phyloP scores from a whole-genome alignment of 352 stramenopile species.

The Phytophthora pistaciae region DNA sequence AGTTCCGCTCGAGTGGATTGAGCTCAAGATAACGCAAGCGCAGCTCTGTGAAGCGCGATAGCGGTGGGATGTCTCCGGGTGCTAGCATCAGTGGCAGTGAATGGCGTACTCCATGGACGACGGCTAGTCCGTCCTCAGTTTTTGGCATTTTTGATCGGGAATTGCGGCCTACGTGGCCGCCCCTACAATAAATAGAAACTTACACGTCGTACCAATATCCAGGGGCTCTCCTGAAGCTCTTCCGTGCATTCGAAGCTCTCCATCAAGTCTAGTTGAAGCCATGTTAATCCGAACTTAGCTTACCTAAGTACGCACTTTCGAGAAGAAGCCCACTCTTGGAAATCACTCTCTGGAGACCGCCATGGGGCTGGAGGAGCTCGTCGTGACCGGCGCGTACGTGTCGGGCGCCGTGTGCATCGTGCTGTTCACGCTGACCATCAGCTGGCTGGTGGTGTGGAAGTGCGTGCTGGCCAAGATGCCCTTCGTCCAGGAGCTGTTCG shows the following conservation, averaged over 20 bases:
- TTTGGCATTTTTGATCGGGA: constrained; percentile 22
- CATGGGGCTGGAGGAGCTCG: constrained; percentile 57
- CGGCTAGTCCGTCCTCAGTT: constrained; percentile 17
- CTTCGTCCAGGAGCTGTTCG: constrained; percentile 86
- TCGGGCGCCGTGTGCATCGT: constrained; percentile 82
- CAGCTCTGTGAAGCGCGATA: constrained; percentile 4
- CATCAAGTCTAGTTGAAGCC: neutral
- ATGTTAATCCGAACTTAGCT: constrained; percentile 25
- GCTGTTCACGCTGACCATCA: constrained; percentile 77
- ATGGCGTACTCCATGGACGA: constrained; percentile 18
- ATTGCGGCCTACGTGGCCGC: constrained; percentile 3
- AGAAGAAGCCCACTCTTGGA: constrained; percentile 7
- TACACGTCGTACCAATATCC: constrained; percentile 25
- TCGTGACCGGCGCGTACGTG: constrained; percentile 75
- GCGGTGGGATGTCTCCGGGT: neutral
- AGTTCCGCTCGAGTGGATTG: neutral
- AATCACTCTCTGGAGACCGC: neutral
- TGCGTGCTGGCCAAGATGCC: constrained; percentile 86
- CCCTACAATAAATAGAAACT: constrained; percentile 40
- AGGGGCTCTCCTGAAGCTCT: no score
- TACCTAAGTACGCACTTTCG: constrained; percentile 31
- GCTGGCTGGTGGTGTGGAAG: constrained; percentile 89
- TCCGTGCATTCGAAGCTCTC: no score
- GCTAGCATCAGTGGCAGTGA: neutral
- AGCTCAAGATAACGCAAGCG: neutral